Evolutionary conservation across 495 filamentous ascomycete genomes (phyloP).

Genomic region (Penicillium canariense): DNA sequence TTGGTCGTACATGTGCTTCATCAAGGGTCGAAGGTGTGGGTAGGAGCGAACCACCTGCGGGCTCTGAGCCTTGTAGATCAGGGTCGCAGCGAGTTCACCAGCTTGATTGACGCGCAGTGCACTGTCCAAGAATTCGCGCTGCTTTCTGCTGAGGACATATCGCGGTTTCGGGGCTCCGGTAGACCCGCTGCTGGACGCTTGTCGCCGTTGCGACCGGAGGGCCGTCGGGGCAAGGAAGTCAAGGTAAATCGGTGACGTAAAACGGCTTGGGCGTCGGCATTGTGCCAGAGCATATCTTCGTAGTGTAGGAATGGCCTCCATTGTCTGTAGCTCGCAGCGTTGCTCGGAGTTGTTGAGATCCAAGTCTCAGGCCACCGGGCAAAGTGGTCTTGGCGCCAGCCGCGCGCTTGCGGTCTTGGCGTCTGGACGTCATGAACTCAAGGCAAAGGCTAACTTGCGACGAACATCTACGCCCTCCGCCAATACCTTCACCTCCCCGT

Average conservation of each 20-base stretch:
- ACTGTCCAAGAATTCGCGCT: conserved; percentile 73
- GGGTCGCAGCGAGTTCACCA: conserved; percentile 80
- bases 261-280: conserved; percentile 12
- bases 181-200: conserved; percentile 28
- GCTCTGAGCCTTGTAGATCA: conserved; percentile 81
- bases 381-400: conserved; percentile 15
- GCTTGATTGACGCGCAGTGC: conserved; percentile 90
- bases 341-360: neutral
- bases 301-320: conserved; percentile 19
- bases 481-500: neutral
- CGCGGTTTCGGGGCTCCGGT: conserved; percentile 36
- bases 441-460: conserved; percentile 28
- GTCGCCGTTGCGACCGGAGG: conserved; percentile 25
- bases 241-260: conserved; percentile 29
- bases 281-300: conserved; percentile 20
- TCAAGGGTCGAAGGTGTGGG: conserved; percentile 81
- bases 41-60: conserved; percentile 71
- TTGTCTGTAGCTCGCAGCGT: conserved; percentile 7
- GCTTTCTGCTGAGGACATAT: conserved; percentile 65
- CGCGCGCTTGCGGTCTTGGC: conserved; percentile 31
- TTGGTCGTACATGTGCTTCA: conserved; percentile 98
- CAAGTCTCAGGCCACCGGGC: neutral
- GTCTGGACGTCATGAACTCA: conserved; percentile 27
- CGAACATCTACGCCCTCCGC: conserved; percentile 5
- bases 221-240: conserved; percentile 45